Base-by-base conservation (phyloP, 208 protist species). In the Crithidia expoeki region DNA sequence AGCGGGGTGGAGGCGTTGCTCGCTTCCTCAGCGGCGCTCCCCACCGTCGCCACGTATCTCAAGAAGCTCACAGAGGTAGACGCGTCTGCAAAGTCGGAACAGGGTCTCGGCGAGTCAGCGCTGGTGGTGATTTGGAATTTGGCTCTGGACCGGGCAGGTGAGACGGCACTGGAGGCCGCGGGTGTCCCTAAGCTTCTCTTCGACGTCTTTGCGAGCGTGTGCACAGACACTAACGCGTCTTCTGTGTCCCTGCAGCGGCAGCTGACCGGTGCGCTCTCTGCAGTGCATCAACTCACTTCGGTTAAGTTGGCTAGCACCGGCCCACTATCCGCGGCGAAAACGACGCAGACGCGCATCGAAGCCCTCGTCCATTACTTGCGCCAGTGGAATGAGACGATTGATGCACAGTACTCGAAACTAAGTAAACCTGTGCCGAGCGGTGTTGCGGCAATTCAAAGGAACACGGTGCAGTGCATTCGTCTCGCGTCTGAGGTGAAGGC, bases 381-480 rank as follows among this genome's bases (percentile, higher is more conserved):
- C 3, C 27, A 44, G 19, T 80, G 89, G 51, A 93, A 91, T 56
- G 58, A 36, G 0, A 28, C 69, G 3, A 72, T 89, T 14, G 75
- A 74, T 5, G 46, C 55, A n/a, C 59, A 80, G 32, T 79, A 80
- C 71, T 28, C 70, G 3, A 38, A 40, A 4, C 44, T 50, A 1
- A 52, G 60, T 40, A 72, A 82, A 52, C 77, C 79, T 16, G 49
- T 60, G 19, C 67, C 75, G 28, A 71, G 72, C 12, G 79, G 86
- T 51, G 50, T 89, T 6, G 63, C 86, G 16, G 86, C 88, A 12
- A 85, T 90, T 23, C 82, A 79, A 30, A 94, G 91, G 68, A 96
- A 96, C 68, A 60, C 84, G 16, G 85, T 94, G 25, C 81, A 93
- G 66, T 90, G 86, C 63, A 76, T 92, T 10, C 91, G 83, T 10